phyloP scores from a whole-genome alignment of 2,329 filamentous ascomycete genomes.

The Cordyceps militaris region DNA sequence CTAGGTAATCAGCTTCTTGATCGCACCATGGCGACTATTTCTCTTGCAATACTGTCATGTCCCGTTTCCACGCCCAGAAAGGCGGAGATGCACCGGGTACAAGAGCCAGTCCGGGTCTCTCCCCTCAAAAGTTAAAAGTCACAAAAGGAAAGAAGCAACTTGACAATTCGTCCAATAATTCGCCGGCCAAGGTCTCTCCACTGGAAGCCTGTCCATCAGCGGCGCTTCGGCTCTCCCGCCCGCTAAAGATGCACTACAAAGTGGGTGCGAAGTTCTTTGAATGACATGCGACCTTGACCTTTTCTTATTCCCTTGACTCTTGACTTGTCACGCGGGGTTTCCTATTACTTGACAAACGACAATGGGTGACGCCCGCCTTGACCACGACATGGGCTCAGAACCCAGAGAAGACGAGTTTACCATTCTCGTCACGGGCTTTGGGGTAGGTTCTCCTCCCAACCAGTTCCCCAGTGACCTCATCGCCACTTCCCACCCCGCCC shows the following conservation, averaged over 20 bases:
- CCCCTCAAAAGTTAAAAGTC: background rate
- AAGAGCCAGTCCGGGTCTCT: background rate
- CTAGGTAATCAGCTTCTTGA: no score
- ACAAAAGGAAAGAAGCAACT: background rate
- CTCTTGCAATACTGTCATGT: background rate
- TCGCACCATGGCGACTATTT: no score
- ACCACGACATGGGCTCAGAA: slow-evolving; percentile 27
- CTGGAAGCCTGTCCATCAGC: no score
- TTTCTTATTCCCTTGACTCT: background rate
- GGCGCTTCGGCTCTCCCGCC: background rate
- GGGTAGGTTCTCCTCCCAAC: slow-evolving; percentile 34
- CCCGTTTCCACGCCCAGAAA: background rate
- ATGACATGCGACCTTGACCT: background rate
- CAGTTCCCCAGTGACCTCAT: background rate
- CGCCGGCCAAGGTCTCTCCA: no score
- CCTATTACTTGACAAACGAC: background rate
- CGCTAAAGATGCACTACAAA: background rate
- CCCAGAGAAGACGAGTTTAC: slow-evolving; percentile 42
- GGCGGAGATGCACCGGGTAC: background rate
- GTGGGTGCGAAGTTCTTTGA: background rate
- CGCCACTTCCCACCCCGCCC: background rate
- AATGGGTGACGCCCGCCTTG: slow-evolving; percentile 3
- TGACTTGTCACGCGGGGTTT: background rate
- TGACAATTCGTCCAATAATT: no score
- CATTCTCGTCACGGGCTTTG: slow-evolving; percentile 56